Percentiles rank a stretch among this genome's conserved stretches.
These are phyloP conservation scores for Calonectria henricotiae DNA, from an alignment of 2,329 filamentous ascomycete species.

Conservation along the genomic window DNA sequence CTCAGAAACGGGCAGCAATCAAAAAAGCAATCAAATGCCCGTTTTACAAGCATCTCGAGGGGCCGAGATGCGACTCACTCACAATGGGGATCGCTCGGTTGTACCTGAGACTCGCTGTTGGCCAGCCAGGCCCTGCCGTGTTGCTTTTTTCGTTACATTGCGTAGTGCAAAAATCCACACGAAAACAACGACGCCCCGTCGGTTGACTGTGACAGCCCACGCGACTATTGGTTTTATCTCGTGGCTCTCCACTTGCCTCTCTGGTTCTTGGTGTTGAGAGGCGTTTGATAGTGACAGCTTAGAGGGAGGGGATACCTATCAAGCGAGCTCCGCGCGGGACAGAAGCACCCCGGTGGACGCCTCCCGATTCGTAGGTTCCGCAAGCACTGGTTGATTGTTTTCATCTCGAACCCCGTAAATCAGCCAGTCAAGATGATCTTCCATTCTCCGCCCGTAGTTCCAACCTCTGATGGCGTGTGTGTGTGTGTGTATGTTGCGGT, in stretches of 20 bases:
- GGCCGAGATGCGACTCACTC: slow-evolving; percentile 21
- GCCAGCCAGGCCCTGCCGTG: not conserved
- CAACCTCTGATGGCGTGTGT: not conserved
- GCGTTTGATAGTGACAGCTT: not conserved
- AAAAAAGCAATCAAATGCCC: slow-evolving; percentile 9
- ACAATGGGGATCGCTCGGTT: slow-evolving; percentile 19
- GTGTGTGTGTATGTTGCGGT: not conserved
- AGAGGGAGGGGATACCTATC: not conserved
- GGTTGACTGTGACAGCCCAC: slow-evolving; percentile 8
- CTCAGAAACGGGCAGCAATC: not conserved
- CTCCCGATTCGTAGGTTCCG: slow-evolving; percentile 39
- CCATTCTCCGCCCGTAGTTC: not conserved
- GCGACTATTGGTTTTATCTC: slow-evolving; percentile 10
- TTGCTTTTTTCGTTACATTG: slow-evolving; percentile 41
- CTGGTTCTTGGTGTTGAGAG: not conserved
- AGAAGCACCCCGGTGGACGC: slow-evolving; percentile 13
- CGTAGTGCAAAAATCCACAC: slow-evolving; percentile 36
- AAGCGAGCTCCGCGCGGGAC: slow-evolving; percentile 15
- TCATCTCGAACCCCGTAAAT: slow-evolving; percentile 30
- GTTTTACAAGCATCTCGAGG: slow-evolving; percentile 17
- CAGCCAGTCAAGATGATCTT: slow-evolving; percentile 28
- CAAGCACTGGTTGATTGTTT: slow-evolving; percentile 23
- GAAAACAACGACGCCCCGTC: slow-evolving; percentile 37
- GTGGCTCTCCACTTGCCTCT: not conserved
- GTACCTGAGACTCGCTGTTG: slow-evolving; percentile 28